Evolutionary conservation across 257 asterid genomes (phyloP).

Genomic region (Thymus quinquecostatus): DNA sequence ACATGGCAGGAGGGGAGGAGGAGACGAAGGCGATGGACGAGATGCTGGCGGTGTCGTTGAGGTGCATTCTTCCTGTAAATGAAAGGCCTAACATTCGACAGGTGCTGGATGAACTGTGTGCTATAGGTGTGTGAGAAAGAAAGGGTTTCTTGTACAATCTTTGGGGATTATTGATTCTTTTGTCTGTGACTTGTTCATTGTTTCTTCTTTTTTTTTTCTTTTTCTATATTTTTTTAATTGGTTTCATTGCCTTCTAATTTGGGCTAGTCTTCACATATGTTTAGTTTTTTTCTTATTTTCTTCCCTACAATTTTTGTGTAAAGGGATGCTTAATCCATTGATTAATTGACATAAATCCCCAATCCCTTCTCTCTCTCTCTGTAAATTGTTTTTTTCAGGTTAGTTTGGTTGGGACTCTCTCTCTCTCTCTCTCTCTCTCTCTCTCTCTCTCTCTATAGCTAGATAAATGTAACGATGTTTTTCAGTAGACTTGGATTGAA

Average conservation of each 20-base stretch:
- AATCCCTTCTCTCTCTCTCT: slow-evolving; percentile 35
- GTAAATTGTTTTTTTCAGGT: slow-evolving; percentile 1
- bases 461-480: too few species aligned
- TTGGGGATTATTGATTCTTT: slow-evolving; percentile 58
- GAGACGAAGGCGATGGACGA: slow-evolving; percentile 79
- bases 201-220: slow-evolving; percentile 25
- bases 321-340: slow-evolving; percentile 89
- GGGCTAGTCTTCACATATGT: slow-evolving; percentile 55
- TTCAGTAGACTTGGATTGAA: not conserved
- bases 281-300: slow-evolving; percentile 34
- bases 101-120: slow-evolving; percentile 67
- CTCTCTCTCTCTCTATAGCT: too few species aligned
- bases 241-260: slow-evolving; percentile 52
- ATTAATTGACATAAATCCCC: slow-evolving; percentile 66
- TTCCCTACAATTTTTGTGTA: slow-evolving; percentile 87
- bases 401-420: too few species aligned
- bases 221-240: slow-evolving; percentile 39
- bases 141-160: slow-evolving; percentile 50
- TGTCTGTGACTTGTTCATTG: slow-evolving; percentile 45
- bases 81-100: slow-evolving; percentile 92
- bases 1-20: slow-evolving; percentile 81
- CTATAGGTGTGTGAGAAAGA: slow-evolving; percentile 67
- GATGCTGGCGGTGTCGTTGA: slow-evolving; percentile 71
- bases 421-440: too few species aligned
- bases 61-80: slow-evolving; percentile 88